Evolutionary conservation across 2,329 filamentous ascomycete species (phyloP).

Genomic region (Chaetomiaceae sp.): DNA sequence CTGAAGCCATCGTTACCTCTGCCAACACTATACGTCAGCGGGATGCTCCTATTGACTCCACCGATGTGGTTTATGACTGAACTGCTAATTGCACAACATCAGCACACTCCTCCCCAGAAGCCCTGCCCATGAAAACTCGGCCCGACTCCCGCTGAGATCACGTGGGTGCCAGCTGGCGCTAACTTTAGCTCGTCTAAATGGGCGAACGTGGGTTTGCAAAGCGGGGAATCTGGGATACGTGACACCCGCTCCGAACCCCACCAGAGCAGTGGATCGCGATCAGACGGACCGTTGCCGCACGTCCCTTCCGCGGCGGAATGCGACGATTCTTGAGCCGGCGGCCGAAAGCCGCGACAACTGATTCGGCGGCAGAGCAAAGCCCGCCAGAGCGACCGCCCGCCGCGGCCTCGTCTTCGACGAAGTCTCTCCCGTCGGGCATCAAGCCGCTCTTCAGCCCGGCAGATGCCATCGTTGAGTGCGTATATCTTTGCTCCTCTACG

Average conservation of each 20-base stretch:
- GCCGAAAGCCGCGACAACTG: conserved; percentile 5
- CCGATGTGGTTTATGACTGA: too few relatives aligned
- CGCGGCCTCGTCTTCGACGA: neutral
- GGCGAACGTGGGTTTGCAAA: neutral
- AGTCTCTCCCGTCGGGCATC: conserved; percentile 17
- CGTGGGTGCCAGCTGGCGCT: neutral
- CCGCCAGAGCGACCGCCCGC: neutral
- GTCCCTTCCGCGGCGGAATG: neutral
- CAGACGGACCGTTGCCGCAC: conserved; percentile 1
- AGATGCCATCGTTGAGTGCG: conserved; percentile 13
- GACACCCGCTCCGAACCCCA: neutral
- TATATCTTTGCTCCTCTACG: conserved; percentile 5
- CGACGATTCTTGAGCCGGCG: conserved; percentile 1
- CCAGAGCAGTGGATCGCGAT: conserved; percentile 1
- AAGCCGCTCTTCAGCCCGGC: conserved; percentile 12
- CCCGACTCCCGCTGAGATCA: too few relatives aligned
- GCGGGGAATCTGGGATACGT: neutral
- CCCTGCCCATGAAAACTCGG: too few relatives aligned
- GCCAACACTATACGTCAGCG: too few relatives aligned
- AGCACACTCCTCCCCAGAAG: too few relatives aligned
- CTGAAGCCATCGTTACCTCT: too few relatives aligned
- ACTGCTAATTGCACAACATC: too few relatives aligned
- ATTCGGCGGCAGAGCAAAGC: neutral
- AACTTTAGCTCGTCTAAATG: neutral
- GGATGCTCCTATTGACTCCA: too few relatives aligned